Evolutionary conservation across 1,284 basidiomycete species (phyloP).

Genomic region (Leccinum insigne): DNA sequence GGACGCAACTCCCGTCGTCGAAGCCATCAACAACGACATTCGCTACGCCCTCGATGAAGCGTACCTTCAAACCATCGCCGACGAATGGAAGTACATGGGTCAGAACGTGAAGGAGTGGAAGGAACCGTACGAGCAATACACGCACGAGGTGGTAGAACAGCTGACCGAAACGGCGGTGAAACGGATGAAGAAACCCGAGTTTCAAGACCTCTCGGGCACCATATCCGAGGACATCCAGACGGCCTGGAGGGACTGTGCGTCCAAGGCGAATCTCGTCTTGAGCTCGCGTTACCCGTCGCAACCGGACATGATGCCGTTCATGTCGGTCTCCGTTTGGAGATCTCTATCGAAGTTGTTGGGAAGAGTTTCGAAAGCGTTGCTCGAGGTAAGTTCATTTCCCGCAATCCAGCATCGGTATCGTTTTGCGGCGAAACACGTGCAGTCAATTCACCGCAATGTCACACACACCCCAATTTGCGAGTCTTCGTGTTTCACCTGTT

Average conservation of each 20-base stretch:
- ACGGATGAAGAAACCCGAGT: neutral
- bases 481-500: too few relatives aligned
- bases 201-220: neutral
- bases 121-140: neutral
- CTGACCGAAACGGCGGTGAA: too few relatives aligned
- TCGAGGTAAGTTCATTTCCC: neutral
- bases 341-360: neutral
- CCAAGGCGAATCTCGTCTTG: neutral
- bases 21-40: neutral
- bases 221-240: neutral
- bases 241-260: neutral
- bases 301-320: neutral
- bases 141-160: neutral
- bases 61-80: neutral
- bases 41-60: neutral
- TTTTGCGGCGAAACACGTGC: neutral
- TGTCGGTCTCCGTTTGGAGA: neutral
- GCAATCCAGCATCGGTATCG: neutral
- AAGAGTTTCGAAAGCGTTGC: neutral
- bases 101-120: neutral
- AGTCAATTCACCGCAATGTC: neutral
- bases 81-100: neutral
- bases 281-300: too few relatives aligned
- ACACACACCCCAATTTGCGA: too few relatives aligned
- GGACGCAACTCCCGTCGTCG: neutral